A percentile compares a stretch with the other conserved stretches of the same genome.
Conservation (phyloP, 73 alveolate genomes). For the Tetrahymena elliotti region DNA sequence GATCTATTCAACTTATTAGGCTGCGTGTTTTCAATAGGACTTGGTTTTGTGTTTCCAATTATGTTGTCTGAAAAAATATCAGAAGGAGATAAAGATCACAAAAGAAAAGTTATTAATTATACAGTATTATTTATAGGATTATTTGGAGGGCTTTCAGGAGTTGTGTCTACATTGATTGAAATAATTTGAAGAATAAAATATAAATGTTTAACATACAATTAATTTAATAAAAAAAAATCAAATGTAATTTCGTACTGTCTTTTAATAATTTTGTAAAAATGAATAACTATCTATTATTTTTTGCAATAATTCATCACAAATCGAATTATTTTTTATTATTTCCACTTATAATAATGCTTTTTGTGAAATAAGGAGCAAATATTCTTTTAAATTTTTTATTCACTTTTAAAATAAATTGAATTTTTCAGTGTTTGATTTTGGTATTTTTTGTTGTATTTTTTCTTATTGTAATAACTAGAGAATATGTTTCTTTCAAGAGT, state of each 20-base stretch:
- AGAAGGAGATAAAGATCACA: neutral
- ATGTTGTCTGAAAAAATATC: neutral
- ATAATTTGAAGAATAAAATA: neutral
- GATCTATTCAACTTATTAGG: neutral
- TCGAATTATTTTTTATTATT: too few relatives aligned
- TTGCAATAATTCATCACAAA: neutral
- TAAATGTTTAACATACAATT: neutral
- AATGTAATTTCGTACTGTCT: neutral
- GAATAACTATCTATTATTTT: neutral
- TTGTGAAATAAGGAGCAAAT: too few relatives aligned
- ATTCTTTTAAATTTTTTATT: too few relatives aligned
- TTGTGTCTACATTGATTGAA: neutral
- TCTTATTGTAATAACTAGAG: too few relatives aligned
- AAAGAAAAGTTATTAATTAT: neutral
- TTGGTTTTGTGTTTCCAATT: neutral
- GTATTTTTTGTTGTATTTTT: too few relatives aligned
- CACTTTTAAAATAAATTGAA: too few relatives aligned
- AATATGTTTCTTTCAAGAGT: too few relatives aligned
- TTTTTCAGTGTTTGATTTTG: too few relatives aligned
- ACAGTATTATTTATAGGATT: neutral
- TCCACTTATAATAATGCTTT: too few relatives aligned
- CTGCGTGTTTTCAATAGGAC: neutral
- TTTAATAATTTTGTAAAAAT: too few relatives aligned
- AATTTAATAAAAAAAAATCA: neutral
- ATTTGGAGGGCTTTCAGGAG: constrained; percentile 1